These are phyloP conservation scores for Capsicum rhomboideum DNA, from an alignment of 257 asterid genomes.

Conservation along the genomic window DNA sequence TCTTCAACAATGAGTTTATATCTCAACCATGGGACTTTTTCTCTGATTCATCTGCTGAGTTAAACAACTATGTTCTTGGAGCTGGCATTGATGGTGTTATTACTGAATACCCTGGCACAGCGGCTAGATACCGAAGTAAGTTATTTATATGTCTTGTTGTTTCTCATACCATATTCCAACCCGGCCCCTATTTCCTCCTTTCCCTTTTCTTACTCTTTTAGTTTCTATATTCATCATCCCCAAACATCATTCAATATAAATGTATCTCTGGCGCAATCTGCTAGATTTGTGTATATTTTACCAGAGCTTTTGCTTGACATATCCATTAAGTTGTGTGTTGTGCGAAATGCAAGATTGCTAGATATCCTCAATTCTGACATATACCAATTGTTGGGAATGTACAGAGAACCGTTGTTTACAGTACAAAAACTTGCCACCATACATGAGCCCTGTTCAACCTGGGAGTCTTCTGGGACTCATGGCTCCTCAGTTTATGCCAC, in stretches of 20 bases:
- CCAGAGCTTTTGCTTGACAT: neutral
- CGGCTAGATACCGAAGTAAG: slow-evolving; percentile 76
- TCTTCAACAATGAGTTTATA: slow-evolving; percentile 59
- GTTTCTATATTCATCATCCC: neutral
- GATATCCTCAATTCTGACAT: neutral
- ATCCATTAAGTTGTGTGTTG: neutral
- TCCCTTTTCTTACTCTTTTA: neutral
- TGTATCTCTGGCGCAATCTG: neutral
- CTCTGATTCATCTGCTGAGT: slow-evolving; percentile 66
- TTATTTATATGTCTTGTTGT: neutral
- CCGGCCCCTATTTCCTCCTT: neutral
- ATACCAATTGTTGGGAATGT: neutral
- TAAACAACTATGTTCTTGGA: slow-evolving; percentile 22
- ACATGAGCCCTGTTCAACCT: slow-evolving; percentile 58
- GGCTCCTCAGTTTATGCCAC: slow-evolving; percentile 28
- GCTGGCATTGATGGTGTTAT: slow-evolving; percentile 43
- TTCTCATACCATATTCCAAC: neutral
- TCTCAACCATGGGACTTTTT: slow-evolving; percentile 91
- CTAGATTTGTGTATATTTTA: neutral
- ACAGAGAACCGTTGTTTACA: slow-evolving; percentile 76
- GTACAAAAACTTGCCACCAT: slow-evolving; percentile 25
- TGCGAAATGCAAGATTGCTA: neutral
- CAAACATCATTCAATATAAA: neutral
- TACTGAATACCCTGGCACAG: slow-evolving; percentile 68
- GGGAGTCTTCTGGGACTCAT: slow-evolving; percentile 40